Base-by-base conservation (phyloP, 306 rosid species). In the Ammopiptanthus mongolicus region DNA sequence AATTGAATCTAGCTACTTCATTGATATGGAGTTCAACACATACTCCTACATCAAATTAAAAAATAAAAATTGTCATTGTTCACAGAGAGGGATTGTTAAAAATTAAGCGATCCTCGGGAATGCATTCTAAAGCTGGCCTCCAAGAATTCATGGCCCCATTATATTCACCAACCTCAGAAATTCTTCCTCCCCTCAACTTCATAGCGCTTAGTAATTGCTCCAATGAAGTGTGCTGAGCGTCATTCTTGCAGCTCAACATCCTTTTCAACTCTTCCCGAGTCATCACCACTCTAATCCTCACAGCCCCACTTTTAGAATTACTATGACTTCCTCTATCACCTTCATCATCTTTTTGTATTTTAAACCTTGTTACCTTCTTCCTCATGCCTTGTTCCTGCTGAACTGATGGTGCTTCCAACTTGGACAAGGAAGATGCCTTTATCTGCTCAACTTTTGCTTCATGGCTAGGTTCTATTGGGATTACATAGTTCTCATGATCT, bases 251-350 rank as follows among this genome's bases (percentile, higher is more conserved):
- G 12, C 62, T 61, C 87, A 95, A 68, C 15, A 95, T 69, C 75
- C 75, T 83, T 33, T 84, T 85, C 81, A 95, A 81, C 88, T 91
- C 97, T 66, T 86, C 76, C 74, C 71, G 89, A 57, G 89, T 91
- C 86, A 95, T 81, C 82, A 90, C 89, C 80, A 91, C 64, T 69
- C 82, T 87, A 81, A 95, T 84, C 88, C 97, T 95, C 88, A 90
- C 85, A 53, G 36, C 47, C 51, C 88, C 90, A 36, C 81, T 82
- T 58, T 71, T 83, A n/a, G 82, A 67, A 25, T 73, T 57, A n/a
- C 74, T 80, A 11, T 3, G 3, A 33, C 1, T 25, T 7, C 19
- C 33, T 6, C 52, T 19, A 14, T 21, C 80, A 50, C 31, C 25
- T 21, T 14, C 62, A 17, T 29, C 72, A 59, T 47, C 79, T 4